phyloP scores from a whole-genome alignment of 225 moss, liverwort and hornwort genomes.

The Polytrichum commune region DNA sequence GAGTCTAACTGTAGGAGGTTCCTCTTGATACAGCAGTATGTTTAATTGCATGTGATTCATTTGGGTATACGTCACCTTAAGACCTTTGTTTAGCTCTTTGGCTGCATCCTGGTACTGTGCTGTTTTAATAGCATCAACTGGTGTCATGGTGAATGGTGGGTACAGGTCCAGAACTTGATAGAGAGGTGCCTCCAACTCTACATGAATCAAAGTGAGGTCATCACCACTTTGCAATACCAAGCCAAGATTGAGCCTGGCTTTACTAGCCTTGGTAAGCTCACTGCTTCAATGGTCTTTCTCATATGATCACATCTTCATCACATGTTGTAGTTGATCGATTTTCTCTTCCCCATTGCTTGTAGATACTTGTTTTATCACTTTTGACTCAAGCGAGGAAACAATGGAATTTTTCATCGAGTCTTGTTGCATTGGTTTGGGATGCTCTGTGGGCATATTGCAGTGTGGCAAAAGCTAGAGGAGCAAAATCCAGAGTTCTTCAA shows the following conservation, averaged over 20 bases:
- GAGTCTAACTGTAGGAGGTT: too few species aligned
- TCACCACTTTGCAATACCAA: slow-evolving; percentile 90
- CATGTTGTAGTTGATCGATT: background rate
- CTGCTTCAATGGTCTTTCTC: background rate
- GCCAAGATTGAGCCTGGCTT: slow-evolving; percentile 99
- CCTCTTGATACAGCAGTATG: too few species aligned
- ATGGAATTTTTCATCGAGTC: background rate
- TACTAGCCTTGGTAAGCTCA: slow-evolving; percentile 84
- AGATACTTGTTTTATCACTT: background rate
- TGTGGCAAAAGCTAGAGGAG: slow-evolving; percentile 98
- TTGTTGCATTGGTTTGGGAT: too few species aligned
- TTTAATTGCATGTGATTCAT: too few species aligned
- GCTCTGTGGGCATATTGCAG: slow-evolving; percentile 28
- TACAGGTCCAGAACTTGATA: slow-evolving; percentile 97
- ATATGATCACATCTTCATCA: background rate
- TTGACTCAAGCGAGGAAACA: background rate
- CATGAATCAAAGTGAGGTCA: slow-evolving; percentile 98
- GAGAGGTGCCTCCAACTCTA: slow-evolving; percentile 97
- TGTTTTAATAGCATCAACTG: too few species aligned
- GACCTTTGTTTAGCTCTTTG: too few species aligned
- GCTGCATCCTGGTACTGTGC: too few species aligned
- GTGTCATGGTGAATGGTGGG: background rate
- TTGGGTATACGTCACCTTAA: too few species aligned
- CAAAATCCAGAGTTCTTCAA: slow-evolving; percentile 98
- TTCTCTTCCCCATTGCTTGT: background rate